Evolutionary conservation across 768 basidiomycete genomes (phyloP).

Genomic region (Cystofilobasidium bisporidii): DNA sequence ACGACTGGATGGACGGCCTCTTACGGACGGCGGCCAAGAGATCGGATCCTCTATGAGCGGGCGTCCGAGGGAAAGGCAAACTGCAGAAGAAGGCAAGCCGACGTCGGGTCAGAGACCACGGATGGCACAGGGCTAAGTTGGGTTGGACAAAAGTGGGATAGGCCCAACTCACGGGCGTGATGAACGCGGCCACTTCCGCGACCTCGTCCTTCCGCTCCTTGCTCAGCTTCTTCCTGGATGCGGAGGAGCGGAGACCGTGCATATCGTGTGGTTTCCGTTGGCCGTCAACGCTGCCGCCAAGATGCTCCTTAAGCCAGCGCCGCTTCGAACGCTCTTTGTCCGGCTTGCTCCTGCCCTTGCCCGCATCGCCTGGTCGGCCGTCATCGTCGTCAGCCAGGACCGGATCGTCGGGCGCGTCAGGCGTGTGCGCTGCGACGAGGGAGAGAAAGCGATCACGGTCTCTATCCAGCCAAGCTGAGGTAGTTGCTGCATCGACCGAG

Average conservation of each 20-base stretch:
- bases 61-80: background rate
- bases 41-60: background rate
- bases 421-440: background rate
- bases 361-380: too few relatives aligned
- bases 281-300: too few relatives aligned
- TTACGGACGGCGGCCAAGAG: too few relatives aligned
- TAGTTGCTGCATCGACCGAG: background rate
- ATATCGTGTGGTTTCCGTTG: background rate
- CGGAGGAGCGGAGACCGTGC: background rate
- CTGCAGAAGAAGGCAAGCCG: background rate
- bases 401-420: background rate
- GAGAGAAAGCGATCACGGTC: background rate
- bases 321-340: background rate
- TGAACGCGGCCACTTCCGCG: background rate
- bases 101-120: background rate
- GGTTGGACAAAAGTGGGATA: background rate
- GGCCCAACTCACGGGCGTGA: background rate
- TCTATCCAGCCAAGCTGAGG: background rate
- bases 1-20: too few relatives aligned
- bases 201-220: background rate
- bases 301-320: constrained; percentile 3
- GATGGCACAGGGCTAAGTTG: too few relatives aligned
- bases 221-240: too few relatives aligned
- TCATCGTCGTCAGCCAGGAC: background rate
- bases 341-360: background rate